Evolutionary conservation across 176 grass and related monocot genomes (phyloP), one percentile per base, ranked within the genome.

Genomic region (Cymbopogon citratus): DNA sequence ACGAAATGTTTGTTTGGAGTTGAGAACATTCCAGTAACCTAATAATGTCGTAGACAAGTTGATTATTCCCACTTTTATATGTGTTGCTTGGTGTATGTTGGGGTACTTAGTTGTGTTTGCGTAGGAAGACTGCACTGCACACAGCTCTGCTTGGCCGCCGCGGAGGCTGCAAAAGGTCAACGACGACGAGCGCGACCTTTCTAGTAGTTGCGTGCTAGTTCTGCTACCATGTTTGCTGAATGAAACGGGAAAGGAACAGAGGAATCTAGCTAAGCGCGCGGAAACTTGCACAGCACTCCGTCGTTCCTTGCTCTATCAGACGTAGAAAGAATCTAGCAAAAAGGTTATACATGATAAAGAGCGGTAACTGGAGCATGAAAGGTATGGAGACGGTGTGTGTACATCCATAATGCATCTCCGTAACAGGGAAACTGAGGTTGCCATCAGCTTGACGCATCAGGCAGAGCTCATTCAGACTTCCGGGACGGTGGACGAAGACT

Each of bases 251-350:
- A 89, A 71, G 43, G 77, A 27, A 36, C 33, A 10, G 34, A 21
- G 26, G 54, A 85, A 71, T 64, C 52, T 34, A 71, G 56, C 52
- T 34, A 80, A 12, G 77, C 33, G 67, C 11, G 10, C 0, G 21
- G 57, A 85, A 85, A 38, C 64, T 81, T 85, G 63, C 34, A 63
- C 21, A 48, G 19, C 64, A 85, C 82, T 35, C 77, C 18, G 61
- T 57, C 64, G 82, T 81, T 68, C 63, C 10, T 89, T 81, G 87
- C 87, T 81, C 71, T 44, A 81, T 85, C 87, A 81, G 51, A 38
- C 12, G 75, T 56, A 56, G 56, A 71, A 76, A 43, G 82, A 71
- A 73, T 73, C 56, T 52, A 2, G 25, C 44, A n/a, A 71, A 85
- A 31, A 64, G 38, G 28, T 2, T 3, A 23, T 15, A 1, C 0